Evolutionary conservation across 2,329 filamentous ascomycete species (phyloP), one percentile per base, ranked within the genome.

Genomic region (Esteya vermicola): DNA sequence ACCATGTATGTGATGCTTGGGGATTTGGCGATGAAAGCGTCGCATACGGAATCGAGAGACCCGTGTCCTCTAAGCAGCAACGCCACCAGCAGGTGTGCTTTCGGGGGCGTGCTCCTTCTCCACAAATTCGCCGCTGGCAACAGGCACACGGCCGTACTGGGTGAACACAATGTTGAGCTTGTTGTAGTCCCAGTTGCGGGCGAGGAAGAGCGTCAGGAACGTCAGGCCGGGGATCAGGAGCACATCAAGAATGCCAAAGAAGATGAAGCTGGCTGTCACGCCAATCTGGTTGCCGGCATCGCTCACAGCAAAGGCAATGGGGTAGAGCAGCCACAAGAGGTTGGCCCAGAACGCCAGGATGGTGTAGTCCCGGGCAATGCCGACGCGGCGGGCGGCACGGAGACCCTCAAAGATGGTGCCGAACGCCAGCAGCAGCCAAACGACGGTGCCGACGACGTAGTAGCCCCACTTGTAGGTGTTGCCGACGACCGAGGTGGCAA

Each of bases 401-500:
- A 52, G 52, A 43, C 63, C 61, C 36, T 58, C 52, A 37, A 53
- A 47, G 22, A 70, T 45, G 2, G 63, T 68, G 46, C 59, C 62
- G 52, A 57, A 54, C 21, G 62, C 60, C 16, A 73, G 57, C 38
- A 67, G 54, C 6, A 65, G 31, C 43, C 58, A 68, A 28, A 67
- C 63, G n/a, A 63, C 45, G 10, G 64, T 66, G 46, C 68, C 70
- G 41, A 72, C 70, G 43, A 57, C 62, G 50, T 58, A 74, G 59
- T 71, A 75, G 8, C 70, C 71, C 69, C 70, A 74, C 54, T 72
- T 72, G 55, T 74, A 73, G 47, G 56, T 60, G 34, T 61, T 62
- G 7, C 50, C 43, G 4, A 65, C 69, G 54, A 63, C 66, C 37
- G 68, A 65, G 19, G 57, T 59, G 39, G 63, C 57, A 25, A 73